Evolutionary conservation across 768 basidiomycete species (phyloP).

Genomic region (Strobilomyces echinocephalus): DNA sequence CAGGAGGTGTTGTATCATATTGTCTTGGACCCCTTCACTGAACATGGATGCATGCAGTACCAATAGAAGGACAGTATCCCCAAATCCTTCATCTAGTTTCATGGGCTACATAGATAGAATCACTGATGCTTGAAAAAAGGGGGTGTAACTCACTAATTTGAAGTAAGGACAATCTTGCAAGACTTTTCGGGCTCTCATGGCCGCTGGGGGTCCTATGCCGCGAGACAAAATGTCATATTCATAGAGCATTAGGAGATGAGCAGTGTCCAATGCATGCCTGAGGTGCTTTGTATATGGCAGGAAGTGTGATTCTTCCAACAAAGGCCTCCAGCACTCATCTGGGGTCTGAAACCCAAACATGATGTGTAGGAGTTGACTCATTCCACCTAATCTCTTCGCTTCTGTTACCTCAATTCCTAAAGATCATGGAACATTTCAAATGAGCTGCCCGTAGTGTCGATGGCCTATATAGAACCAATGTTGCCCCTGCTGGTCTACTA

Average conservation of each 20-base stretch:
- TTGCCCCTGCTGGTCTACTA: background rate
- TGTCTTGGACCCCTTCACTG: background rate
- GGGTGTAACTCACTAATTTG: background rate
- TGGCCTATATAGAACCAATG: background rate
- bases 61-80: background rate
- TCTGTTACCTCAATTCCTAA: background rate
- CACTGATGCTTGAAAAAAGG: background rate
- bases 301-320: background rate
- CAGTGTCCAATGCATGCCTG: background rate
- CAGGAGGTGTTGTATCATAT: background rate
- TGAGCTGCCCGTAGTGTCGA: background rate
- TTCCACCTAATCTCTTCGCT: background rate
- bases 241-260: background rate
- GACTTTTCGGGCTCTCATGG: background rate
- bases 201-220: background rate
- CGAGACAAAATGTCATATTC: background rate
- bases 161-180: background rate
- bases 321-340: background rate
- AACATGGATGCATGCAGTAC: background rate
- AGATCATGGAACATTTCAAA: background rate
- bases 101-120: background rate
- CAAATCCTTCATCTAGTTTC: background rate
- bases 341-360: background rate
- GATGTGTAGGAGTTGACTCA: background rate
- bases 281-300: background rate